Evolutionary conservation across 1,284 basidiomycete species (phyloP).

Genomic region (Rhodotorula sp.): DNA sequence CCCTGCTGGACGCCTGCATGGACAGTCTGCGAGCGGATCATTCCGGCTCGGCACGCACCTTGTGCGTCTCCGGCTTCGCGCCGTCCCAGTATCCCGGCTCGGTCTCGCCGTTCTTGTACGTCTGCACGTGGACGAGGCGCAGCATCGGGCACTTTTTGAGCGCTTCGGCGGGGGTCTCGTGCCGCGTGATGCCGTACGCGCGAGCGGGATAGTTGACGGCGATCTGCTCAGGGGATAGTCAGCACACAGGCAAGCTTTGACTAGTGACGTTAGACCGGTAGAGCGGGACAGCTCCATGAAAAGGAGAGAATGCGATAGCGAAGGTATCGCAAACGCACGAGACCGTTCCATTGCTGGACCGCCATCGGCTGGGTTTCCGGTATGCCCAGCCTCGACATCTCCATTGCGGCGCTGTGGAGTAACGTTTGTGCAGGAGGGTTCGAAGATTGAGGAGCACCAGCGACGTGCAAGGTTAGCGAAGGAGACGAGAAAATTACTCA

Average conservation of each 20-base stretch:
- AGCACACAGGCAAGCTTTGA: background rate
- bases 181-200: slow-evolving; percentile 79
- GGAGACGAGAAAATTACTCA: too few relatives aligned
- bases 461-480: background rate
- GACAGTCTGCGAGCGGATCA: background rate
- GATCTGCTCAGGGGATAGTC: slow-evolving; percentile 56
- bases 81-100: slow-evolving; percentile 84
- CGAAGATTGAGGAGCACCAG: too few relatives aligned
- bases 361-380: slow-evolving; percentile 59
- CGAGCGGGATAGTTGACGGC: slow-evolving; percentile 96
- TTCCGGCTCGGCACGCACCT: slow-evolving; percentile 60
- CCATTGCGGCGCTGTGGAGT: slow-evolving; percentile 18
- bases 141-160: slow-evolving; percentile 78
- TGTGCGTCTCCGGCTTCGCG: slow-evolving; percentile 84
- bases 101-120: slow-evolving; percentile 83
- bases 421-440: too few relatives aligned
- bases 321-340: slow-evolving; percentile 43
- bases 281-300: background rate
- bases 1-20: background rate
- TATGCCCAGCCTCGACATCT: slow-evolving; percentile 17
- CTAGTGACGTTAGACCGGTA: background rate
- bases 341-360: slow-evolving; percentile 87
- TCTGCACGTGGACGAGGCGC: slow-evolving; percentile 87
- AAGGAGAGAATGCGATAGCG: too few relatives aligned
- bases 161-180: slow-evolving; percentile 44